phyloP scores from a whole-genome alignment of 257 asterid genomes.

The Lithospermum erythrorhizon region DNA sequence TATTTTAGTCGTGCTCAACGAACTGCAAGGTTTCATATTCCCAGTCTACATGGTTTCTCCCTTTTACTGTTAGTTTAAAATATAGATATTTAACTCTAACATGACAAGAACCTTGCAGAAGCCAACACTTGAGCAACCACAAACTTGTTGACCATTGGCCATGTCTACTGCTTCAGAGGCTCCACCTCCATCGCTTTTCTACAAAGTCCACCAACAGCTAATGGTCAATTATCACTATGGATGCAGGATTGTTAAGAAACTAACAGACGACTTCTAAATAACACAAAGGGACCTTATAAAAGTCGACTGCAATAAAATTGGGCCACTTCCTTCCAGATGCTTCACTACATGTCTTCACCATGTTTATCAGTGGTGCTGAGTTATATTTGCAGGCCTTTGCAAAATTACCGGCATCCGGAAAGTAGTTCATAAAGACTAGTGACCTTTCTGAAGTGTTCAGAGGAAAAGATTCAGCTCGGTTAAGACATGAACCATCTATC shows the following conservation, averaged over 20 bases:
- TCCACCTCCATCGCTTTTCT: constrained; percentile 99
- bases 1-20: constrained; percentile 2
- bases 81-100: neutral
- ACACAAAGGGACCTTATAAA: constrained; percentile 48
- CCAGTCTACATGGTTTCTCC: no score
- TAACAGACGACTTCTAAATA: neutral
- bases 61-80: neutral
- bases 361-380: constrained; percentile 57
- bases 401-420: constrained; percentile 55
- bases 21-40: neutral
- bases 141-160: constrained; percentile 65
- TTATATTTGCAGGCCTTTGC: constrained; percentile 69
- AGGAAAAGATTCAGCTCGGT: constrained; percentile 67
- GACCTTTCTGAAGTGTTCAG: constrained; percentile 67
- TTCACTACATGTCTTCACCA: constrained; percentile 69
- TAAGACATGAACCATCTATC: constrained; percentile 67
- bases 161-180: constrained; percentile 68
- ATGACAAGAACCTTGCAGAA: constrained; percentile 50
- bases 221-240: neutral
- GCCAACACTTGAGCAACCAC: constrained; percentile 66
- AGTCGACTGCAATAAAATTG: constrained; percentile 87
- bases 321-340: constrained; percentile 90
- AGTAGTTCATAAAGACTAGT: constrained; percentile 77
- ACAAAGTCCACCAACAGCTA: constrained; percentile 13
- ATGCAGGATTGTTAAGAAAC: neutral